Conservation (phyloP, 257 asterid species). For the Solanum lycopersicoides region DNA sequence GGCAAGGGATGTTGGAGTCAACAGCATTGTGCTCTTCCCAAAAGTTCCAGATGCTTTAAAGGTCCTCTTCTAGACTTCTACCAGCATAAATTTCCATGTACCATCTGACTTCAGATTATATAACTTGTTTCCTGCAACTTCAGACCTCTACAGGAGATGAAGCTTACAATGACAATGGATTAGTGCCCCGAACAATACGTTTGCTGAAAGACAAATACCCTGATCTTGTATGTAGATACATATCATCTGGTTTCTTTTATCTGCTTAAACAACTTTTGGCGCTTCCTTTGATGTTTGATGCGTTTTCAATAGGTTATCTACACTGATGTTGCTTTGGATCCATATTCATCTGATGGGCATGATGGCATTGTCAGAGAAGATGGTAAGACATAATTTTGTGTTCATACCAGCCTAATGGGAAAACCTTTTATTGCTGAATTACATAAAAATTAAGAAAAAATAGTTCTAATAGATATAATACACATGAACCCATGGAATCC, state of each 20-base stretch:
- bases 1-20: slow-evolving; percentile 95
- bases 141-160: slow-evolving; percentile 86
- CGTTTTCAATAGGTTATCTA: slow-evolving; percentile 49
- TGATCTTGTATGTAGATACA: slow-evolving; percentile 62
- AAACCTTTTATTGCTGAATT: background rate
- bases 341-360: slow-evolving; percentile 97
- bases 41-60: slow-evolving; percentile 93
- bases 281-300: background rate
- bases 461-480: background rate
- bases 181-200: slow-evolving; percentile 84
- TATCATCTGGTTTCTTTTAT: background rate
- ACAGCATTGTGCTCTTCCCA: slow-evolving; percentile 94
- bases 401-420: background rate
- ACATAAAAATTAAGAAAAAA: background rate
- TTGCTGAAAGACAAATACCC: slow-evolving; percentile 90
- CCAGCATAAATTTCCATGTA: background rate
- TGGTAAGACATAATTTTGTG: slow-evolving; percentile 34
- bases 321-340: slow-evolving; percentile 96
- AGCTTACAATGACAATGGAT: slow-evolving; percentile 86
- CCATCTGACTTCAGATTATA: background rate
- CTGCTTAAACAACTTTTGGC: background rate
- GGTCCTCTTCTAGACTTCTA: slow-evolving; percentile 28
- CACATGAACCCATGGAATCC: background rate
- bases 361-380: slow-evolving; percentile 98
- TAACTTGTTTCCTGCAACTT: background rate